phyloP scores from a whole-genome alignment of 2,329 filamentous ascomycete genomes.

The Colletotrichum cordylinicola region DNA sequence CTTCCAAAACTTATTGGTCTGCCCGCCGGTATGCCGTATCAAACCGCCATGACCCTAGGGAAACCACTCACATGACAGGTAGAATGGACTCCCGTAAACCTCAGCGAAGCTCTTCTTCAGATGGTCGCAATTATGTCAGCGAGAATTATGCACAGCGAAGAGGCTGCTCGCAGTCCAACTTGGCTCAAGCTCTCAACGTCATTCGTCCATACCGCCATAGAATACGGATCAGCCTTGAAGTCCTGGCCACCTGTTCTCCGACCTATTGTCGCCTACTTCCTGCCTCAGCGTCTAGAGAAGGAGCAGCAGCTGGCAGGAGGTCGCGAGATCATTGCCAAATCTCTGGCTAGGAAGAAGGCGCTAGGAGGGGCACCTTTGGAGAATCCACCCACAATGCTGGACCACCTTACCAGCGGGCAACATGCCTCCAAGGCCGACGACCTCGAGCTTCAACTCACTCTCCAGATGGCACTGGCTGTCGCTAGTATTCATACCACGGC shows the following conservation, averaged over 20 bases:
- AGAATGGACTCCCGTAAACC: neutral
- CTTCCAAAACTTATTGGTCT: neutral
- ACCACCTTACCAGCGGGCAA: neutral
- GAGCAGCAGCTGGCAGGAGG: neutral
- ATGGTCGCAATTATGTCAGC: neutral
- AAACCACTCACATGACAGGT: neutral
- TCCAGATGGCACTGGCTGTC: constrained; percentile 15
- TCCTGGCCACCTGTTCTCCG: neutral
- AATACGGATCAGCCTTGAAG: neutral
- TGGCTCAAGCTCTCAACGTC: neutral
- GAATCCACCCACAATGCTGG: neutral
- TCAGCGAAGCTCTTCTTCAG: neutral
- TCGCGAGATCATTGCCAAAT: neutral
- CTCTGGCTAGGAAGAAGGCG: neutral
- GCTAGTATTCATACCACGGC: constrained; percentile 53
- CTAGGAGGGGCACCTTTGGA: neutral
- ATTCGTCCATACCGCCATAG: neutral
- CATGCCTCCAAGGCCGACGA: neutral
- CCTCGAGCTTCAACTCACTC: neutral
- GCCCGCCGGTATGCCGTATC: neutral
- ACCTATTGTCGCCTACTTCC: neutral
- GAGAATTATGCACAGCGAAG: neutral
- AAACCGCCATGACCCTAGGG: neutral
- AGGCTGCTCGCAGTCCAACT: neutral
- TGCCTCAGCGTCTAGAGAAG: neutral